phyloP scores from a whole-genome alignment of 75 land plant species.

The Pinus tabuliformis region DNA sequence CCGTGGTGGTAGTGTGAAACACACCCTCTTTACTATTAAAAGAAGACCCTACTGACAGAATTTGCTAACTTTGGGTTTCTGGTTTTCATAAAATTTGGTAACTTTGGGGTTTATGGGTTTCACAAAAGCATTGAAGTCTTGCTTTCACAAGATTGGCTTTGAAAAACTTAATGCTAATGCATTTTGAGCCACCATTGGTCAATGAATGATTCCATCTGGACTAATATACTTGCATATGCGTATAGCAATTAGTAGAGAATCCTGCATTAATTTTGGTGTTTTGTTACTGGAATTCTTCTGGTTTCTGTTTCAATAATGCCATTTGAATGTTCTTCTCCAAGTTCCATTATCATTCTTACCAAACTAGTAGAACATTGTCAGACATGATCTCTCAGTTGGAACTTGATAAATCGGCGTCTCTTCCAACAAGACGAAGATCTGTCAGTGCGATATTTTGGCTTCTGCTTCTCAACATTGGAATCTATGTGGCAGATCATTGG shows the following conservation, averaged over 20 bases:
- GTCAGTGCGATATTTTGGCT: conserved; percentile 83
- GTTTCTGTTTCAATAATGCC: not conserved
- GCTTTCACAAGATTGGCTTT: no score
- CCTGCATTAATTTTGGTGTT: not conserved
- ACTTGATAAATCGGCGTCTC: conserved; percentile 48
- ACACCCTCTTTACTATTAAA: no score
- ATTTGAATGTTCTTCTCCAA: not conserved
- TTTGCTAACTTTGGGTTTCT: no score
- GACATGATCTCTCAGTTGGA: conserved; percentile 83
- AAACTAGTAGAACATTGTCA: conserved; percentile 20
- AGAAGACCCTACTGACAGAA: no score
- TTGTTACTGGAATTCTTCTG: not conserved
- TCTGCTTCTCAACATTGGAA: conserved; percentile 76
- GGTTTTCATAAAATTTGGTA: no score
- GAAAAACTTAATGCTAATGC: no score
- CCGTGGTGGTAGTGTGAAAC: no score
- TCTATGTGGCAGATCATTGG: conserved; percentile 81
- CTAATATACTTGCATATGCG: not conserved
- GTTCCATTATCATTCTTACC: not conserved
- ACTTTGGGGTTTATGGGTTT: no score
- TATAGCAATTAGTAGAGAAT: not conserved
- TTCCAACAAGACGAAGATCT: conserved; percentile 25
- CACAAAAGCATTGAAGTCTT: no score
- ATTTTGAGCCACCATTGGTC: no score
- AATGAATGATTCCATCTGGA: not conserved